Conservation (phyloP, 495 filamentous ascomycete species). For the Lindgomyces ingoldianus region DNA sequence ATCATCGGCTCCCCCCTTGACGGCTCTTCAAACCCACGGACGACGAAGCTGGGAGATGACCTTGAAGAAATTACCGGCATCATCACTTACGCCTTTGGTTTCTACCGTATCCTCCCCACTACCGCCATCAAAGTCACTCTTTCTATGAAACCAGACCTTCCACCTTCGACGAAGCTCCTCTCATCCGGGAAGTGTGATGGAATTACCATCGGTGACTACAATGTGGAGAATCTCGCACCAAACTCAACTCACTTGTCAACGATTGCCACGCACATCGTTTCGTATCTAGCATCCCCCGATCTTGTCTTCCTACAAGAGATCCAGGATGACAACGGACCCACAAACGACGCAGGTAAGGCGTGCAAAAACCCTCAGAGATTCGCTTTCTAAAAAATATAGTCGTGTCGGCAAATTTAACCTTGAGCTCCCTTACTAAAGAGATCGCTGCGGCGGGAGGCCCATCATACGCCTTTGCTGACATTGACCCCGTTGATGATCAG, state of each 20-base stretch:
- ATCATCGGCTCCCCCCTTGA: conserved; percentile 61
- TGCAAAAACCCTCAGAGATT: too few relatives aligned
- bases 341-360: conserved; percentile 50
- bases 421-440: conserved; percentile 48
- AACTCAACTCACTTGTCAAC: conserved; percentile 48
- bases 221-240: conserved; percentile 61
- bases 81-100: conserved; percentile 58
- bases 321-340: conserved; percentile 59
- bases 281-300: conserved; percentile 55
- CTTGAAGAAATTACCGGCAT: conserved; percentile 61
- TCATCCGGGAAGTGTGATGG: conserved; percentile 51
- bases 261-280: conserved; percentile 58
- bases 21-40: conserved; percentile 56
- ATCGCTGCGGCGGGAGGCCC: conserved; percentile 47
- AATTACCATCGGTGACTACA: conserved; percentile 60
- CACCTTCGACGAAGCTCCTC: conserved; percentile 49
- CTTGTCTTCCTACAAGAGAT: conserved; percentile 63
- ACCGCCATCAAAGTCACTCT: conserved; percentile 51
- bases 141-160: conserved; percentile 41
- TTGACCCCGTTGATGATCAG: conserved; percentile 51
- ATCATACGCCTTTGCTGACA: conserved; percentile 52
- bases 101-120: conserved; percentile 60
- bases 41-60: conserved; percentile 57
- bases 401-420: conserved; percentile 51
- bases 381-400: too few relatives aligned